A percentile compares a stretch with the other conserved stretches of the same genome.
These are phyloP conservation scores for Nitzschia sp. DNA, from an alignment of 108 stramenopile genomes.

Conservation along the genomic window DNA sequence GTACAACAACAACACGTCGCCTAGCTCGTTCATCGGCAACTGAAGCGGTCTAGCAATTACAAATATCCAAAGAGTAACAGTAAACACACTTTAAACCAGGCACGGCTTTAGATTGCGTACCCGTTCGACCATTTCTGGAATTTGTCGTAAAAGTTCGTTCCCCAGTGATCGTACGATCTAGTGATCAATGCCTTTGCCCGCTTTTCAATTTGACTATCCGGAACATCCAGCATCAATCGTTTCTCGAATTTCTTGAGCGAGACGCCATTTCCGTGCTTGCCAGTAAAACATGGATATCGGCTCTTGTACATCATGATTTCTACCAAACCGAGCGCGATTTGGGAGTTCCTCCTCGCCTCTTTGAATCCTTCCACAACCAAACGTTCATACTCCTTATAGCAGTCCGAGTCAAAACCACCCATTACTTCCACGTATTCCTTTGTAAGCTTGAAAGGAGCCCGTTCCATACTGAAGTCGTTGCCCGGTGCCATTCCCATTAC, in stretches of 20 bases:
- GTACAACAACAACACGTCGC: too few relatives aligned
- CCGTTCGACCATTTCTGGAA: slow-evolving; percentile 64
- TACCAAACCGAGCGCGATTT: slow-evolving; percentile 88
- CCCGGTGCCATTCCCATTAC: slow-evolving; percentile 97
- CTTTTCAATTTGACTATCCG: slow-evolving; percentile 68
- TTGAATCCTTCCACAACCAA: slow-evolving; percentile 85
- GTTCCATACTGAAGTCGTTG: slow-evolving; percentile 94
- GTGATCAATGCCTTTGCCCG: slow-evolving; percentile 66
- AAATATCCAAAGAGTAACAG: too few relatives aligned
- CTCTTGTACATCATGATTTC: slow-evolving; percentile 98
- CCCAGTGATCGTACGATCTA: slow-evolving; percentile 56
- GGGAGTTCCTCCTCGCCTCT: slow-evolving; percentile 74
- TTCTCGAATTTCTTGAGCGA: slow-evolving; percentile 77
- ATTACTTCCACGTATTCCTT: slow-evolving; percentile 95
- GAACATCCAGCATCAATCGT: slow-evolving; percentile 78
- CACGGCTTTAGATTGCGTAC: slow-evolving; percentile 46
- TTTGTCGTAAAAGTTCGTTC: slow-evolving; percentile 69
- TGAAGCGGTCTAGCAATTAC: too few relatives aligned
- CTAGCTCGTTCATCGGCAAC: too few relatives aligned
- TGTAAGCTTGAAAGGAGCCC: slow-evolving; percentile 98
- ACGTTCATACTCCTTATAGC: slow-evolving; percentile 82
- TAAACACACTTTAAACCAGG: too few relatives aligned
- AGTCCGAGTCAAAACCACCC: slow-evolving; percentile 76
- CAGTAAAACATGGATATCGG: slow-evolving; percentile 94
- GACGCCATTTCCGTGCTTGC: slow-evolving; percentile 78